phyloP scores from a whole-genome alignment of 768 basidiomycete genomes.

The Leccinum boreale region DNA sequence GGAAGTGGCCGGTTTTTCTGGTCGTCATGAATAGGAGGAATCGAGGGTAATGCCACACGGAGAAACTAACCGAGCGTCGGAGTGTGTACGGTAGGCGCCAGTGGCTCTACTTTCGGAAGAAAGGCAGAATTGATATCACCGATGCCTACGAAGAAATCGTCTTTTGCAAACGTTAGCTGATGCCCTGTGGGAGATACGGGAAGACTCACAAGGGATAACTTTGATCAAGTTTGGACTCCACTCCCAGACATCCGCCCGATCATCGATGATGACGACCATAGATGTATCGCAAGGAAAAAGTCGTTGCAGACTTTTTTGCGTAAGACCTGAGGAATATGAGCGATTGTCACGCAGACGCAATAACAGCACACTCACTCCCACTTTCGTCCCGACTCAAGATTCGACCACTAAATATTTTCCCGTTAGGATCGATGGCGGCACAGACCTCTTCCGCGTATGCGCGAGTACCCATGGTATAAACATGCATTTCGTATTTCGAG shows the following conservation, averaged over 20 bases:
- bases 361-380: conserved; percentile 65
- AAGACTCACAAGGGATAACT: conserved; percentile 83
- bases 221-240: conserved; percentile 96
- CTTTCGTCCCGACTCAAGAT: conserved; percentile 94
- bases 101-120: conserved; percentile 71
- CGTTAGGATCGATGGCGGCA: conserved; percentile 87
- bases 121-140: conserved; percentile 98
- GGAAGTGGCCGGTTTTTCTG: conserved; percentile 18
- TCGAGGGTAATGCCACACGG: not conserved
- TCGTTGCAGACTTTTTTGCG: conserved; percentile 87
- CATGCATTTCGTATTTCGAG: conserved; percentile 94
- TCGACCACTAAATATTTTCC: conserved; percentile 80
- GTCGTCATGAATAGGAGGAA: conserved; percentile 12
- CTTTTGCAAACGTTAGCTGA: conserved; percentile 38
- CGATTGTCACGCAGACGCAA: not conserved
- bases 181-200: not conserved
- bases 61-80: conserved; percentile 24
- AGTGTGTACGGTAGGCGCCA: conserved; percentile 24
- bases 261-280: conserved; percentile 99
- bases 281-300: conserved; percentile 96
- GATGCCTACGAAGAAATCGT: conserved; percentile 97
- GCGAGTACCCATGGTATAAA: conserved; percentile 99
- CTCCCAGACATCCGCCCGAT: conserved; percentile 98
- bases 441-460: conserved; percentile 96
- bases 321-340: conserved; percentile 57